These are phyloP conservation scores for Camellia oleifera DNA, from an alignment of 179 eudicot genomes.

Conservation along the genomic window DNA sequence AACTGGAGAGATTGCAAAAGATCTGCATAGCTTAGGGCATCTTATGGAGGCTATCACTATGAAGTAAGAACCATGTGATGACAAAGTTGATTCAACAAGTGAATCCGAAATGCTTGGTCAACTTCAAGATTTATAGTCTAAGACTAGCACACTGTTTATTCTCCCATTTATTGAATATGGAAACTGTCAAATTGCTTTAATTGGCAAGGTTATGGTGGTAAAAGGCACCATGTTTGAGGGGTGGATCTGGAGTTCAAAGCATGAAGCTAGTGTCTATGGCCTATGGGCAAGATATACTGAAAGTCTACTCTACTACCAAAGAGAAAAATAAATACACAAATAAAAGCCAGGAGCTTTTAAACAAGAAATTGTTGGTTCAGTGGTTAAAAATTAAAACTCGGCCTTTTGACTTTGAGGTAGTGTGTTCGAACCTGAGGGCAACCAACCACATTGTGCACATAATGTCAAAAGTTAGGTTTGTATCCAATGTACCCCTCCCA, in stretches of 20 bases:
- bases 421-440: too few relatives aligned
- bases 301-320: neutral
- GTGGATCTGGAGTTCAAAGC: too few relatives aligned
- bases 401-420: too few relatives aligned
- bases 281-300: neutral
- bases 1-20: neutral
- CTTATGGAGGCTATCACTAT: neutral
- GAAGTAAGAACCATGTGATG: neutral
- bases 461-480: too few relatives aligned
- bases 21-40: neutral
- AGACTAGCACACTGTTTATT: neutral
- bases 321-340: neutral
- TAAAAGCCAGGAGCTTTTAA: neutral
- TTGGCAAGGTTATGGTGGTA: neutral
- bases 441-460: too few relatives aligned
- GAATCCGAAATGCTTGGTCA: neutral
- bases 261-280: neutral
- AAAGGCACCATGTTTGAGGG: neutral
- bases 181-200: neutral
- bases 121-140: neutral
- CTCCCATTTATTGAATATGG: neutral
- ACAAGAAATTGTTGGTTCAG: too few relatives aligned
- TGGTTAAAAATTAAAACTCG: too few relatives aligned
- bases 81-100: neutral
- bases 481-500: too few relatives aligned